These are phyloP conservation scores for Pichia sorboxylosa DNA, from an alignment of 1,139 yeast genomes.

Conservation along the genomic window DNA sequence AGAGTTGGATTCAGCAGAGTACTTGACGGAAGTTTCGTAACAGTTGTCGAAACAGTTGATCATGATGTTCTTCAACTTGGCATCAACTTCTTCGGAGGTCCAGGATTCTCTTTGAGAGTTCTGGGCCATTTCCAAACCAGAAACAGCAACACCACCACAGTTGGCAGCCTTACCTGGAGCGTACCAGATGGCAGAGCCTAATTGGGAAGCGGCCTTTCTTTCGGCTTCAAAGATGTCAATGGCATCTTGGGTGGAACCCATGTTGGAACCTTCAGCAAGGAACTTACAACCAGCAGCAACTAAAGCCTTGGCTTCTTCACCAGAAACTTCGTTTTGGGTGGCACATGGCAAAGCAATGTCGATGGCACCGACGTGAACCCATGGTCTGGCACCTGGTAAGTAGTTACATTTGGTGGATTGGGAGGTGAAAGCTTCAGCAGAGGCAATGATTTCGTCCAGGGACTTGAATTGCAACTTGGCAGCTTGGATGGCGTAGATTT, in stretches of 20 bases:
- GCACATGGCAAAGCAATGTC: slow-evolving; percentile 98
- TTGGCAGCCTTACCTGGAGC: slow-evolving; percentile 99
- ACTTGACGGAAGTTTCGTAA: slow-evolving; percentile 73
- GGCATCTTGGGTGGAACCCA: slow-evolving; percentile 98
- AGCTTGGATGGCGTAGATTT: slow-evolving; percentile 63
- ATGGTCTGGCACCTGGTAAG: slow-evolving; percentile 91
- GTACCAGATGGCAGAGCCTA: slow-evolving; percentile 69
- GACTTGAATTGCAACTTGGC: slow-evolving; percentile 77
- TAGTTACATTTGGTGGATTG: slow-evolving; percentile 45
- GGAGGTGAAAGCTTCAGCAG: slow-evolving; percentile 48
- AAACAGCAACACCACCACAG: slow-evolving; percentile 99
- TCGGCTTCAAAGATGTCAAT: slow-evolving; percentile 85
- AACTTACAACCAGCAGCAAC: slow-evolving; percentile 84
- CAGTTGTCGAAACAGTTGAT: slow-evolving; percentile 87
- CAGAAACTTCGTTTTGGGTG: slow-evolving; percentile 95
- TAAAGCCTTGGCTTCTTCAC: slow-evolving; percentile 91
- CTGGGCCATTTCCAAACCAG: slow-evolving; percentile 99
- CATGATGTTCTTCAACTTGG: slow-evolving; percentile 83
- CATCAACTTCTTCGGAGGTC: slow-evolving; percentile 84
- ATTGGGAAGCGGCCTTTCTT: slow-evolving; percentile 41
- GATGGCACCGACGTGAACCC: slow-evolving; percentile 84
- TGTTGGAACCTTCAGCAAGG: slow-evolving; percentile 98
- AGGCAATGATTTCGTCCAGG: slow-evolving; percentile 55
- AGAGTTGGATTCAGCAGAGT: slow-evolving; percentile 57
- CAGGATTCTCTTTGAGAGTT: slow-evolving; percentile 88